These are phyloP conservation scores for Aegilops tauschii DNA, from an alignment of 176 grass and related monocot genomes.

Conservation along the genomic window DNA sequence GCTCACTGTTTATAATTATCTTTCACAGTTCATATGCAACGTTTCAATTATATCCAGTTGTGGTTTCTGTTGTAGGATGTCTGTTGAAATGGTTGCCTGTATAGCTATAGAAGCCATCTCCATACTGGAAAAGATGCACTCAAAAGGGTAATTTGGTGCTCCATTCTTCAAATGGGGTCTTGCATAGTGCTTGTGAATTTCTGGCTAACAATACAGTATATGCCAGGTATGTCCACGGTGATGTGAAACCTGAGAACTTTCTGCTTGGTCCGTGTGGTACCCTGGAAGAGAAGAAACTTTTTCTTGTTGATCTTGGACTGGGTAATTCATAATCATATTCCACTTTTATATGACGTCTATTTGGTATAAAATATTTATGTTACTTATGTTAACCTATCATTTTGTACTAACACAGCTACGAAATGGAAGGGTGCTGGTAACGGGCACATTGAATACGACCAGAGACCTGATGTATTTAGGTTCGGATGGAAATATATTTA, in stretches of 20 bases:
- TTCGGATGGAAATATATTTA: conserved; percentile 20
- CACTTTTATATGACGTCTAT: conserved; percentile 1
- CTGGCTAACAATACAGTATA: conserved; percentile 37
- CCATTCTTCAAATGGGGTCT: conserved; percentile 14
- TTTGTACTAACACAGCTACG: conserved; percentile 48
- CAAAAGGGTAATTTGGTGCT: conserved; percentile 67
- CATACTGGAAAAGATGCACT: conserved; percentile 91
- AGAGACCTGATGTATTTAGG: conserved; percentile 82
- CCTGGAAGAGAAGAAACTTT: conserved; percentile 89
- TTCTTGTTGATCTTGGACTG: conserved; percentile 98
- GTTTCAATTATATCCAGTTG: not conserved
- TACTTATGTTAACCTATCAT: conserved; percentile 21
- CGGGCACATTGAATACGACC: conserved; percentile 62
- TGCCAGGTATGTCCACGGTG: conserved; percentile 89
- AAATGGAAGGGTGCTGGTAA: conserved; percentile 71
- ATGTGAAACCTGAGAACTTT: conserved; percentile 96
- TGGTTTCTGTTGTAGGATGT: conserved; percentile 62
- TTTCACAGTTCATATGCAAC: conserved; percentile 3
- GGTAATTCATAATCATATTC: conserved; percentile 61
- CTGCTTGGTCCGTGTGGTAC: conserved; percentile 89
- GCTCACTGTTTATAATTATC: conserved; percentile 15
- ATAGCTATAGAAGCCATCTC: conserved; percentile 97
- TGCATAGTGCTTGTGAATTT: conserved; percentile 14
- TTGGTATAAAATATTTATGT: conserved; percentile 21
- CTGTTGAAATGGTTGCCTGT: conserved; percentile 96